Conservation (phyloP, 1,139 yeast species). For the Zygosaccharomyces pseudobailii region DNA sequence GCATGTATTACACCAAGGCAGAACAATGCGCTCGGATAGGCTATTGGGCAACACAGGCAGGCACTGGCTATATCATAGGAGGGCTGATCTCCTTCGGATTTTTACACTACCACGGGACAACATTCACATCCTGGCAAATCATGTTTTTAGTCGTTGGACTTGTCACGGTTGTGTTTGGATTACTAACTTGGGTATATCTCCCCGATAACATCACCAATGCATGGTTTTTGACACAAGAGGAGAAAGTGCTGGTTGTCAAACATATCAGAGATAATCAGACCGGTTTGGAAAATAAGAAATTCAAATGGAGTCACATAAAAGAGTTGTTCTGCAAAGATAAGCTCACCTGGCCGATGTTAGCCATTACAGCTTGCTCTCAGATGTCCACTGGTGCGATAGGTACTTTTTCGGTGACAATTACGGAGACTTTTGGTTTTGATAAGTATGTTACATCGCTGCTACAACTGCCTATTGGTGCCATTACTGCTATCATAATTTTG, state of each 20-base stretch:
- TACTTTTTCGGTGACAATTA: constrained; percentile 45
- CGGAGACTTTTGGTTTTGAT: constrained; percentile 45
- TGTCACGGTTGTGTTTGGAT: constrained; percentile 47
- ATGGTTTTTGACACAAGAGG: constrained; percentile 47
- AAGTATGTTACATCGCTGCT: constrained; percentile 39
- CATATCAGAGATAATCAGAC: constrained; percentile 47
- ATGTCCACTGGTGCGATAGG: constrained; percentile 45
- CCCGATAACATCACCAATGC: constrained; percentile 56
- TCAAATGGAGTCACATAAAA: constrained; percentile 49
- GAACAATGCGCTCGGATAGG: constrained; percentile 53
- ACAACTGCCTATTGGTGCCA: constrained; percentile 45
- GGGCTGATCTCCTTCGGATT: constrained; percentile 53
- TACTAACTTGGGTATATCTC: constrained; percentile 40
- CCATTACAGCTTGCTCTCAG: constrained; percentile 36
- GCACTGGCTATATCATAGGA: constrained; percentile 51
- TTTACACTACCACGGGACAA: constrained; percentile 34
- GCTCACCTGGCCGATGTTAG: constrained; percentile 44
- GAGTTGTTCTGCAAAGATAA: constrained; percentile 42
- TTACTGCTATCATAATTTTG: constrained; percentile 35
- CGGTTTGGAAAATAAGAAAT: constrained; percentile 53
- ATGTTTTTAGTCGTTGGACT: constrained; percentile 48
- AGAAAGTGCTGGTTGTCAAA: constrained; percentile 48
- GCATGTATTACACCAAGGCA: constrained; percentile 49
- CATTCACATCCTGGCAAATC: constrained; percentile 44
- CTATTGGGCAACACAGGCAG: constrained; percentile 42